Evolutionary conservation across 257 asterid species (phyloP), one percentile per base, ranked within the genome.

Genomic region (Parsonsia alboflavescens): DNA sequence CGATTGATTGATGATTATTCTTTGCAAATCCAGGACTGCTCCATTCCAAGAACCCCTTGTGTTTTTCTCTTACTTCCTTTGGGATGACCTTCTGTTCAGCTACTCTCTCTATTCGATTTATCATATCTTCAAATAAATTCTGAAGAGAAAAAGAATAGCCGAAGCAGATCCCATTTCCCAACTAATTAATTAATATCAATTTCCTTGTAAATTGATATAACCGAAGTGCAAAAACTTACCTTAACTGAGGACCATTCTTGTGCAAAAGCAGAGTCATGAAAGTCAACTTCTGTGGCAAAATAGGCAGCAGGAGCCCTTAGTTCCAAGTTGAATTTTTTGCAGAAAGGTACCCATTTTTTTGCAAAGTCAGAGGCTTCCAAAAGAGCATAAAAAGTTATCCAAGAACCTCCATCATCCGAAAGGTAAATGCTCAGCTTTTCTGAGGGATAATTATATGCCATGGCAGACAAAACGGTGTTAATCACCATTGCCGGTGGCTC

Each of bases 1-100:
- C 92, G 57, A 92, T 89, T 1, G 96, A 84, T 10, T 84, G 97
- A 70, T 92, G 97, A 81, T 92, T 86, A 62, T 86, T 85, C 81
- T 84, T 89, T 50, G 84, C 75, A 41, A 75, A 63, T 75, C 76
- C 70, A 8, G 86, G 75, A 53, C 76, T 77, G 57, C 76, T 77
- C 96, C 96, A 90, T 46, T 88, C 96, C 2, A 76, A 46, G 74
- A 90, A 92, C 61, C 97, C 96, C 78, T 86, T 84, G 73, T 88
- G 92, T 2, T 80, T 79, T 68, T 58, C 75, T 82, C 75, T 87
- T 15, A 82, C 68, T 67, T 85, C 88, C 15, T 73, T 8, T 1
- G 87, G 68, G 39, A 90, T 39, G 54, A 52, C 22, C 12, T 91
- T 90, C 71, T 66, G 83, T 72, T 67, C 77, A 11, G 70, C 77